Evolutionary conservation across 140 eudicot species (phyloP), one percentile per base, ranked within the genome.

Genomic region (Ambrosia hybrid): DNA sequence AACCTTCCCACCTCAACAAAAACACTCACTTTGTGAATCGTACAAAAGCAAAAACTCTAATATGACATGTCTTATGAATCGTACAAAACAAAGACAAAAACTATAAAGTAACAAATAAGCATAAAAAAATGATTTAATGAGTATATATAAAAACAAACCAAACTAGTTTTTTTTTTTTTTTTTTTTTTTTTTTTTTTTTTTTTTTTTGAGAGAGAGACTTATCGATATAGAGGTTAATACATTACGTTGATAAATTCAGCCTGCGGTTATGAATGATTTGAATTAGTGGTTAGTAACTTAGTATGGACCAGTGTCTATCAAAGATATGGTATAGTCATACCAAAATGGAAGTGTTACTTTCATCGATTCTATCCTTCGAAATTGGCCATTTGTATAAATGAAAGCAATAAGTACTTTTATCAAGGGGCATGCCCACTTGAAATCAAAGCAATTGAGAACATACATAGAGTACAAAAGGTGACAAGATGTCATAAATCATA

Each of bases 341-440:
- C 67, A 55, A 71, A 78, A 57, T n/a, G 46, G 74, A 78, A 36
- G 57, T 64, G 64, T 46, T 72, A 26, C 69, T 66, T 78, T 72
- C 78, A 57, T 55, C 9, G 51, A 71, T 55, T 55, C 16, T 52
- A 53, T 77, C 62, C 62, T 78, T 43, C n/a, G 45, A 45, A 60
- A 64, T 71, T 78, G 63, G 68, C 16, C 78, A 78, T 15, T 61
- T 63, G 51, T 21, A 33, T 41, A 37, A 13, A 53, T 45, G 49
- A 78, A 65, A 78, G 68, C 73, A 72, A 78, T 48, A 53, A 65
- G 73, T 65, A 59, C 56, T 43, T 72, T 72, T 57, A 73, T 72
- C 36, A 59, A 16, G 76, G 70, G 78, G 68, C 70, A 65, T 73
- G 78, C 65, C 71, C 73, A 72, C 65, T 56, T 72, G 55, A 66